Base-by-base conservation (phyloP, 2,329 filamentous ascomycete species). In the Cercospora sp. region DNA sequence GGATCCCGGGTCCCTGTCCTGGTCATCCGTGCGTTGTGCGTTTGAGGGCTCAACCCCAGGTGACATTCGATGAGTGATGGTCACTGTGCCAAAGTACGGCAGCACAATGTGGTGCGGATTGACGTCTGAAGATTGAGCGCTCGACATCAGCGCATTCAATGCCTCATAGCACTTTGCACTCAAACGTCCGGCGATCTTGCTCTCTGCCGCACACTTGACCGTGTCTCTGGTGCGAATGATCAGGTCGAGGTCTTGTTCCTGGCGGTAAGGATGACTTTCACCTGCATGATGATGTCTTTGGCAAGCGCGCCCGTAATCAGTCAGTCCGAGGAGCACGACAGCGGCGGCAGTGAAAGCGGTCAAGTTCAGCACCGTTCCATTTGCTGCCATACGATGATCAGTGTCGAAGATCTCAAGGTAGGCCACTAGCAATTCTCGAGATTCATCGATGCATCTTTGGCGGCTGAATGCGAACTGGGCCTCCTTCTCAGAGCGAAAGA, bases 301-400 rank as follows among this genome's bases (percentile, higher is more conserved):
- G 4, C 5, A 1, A 13, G 3, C 5, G 5, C 1, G 45, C 82
- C 58, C 76, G 55, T 79, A 80, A 62, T 79, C 80, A 69, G 81
- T 75, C 6, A 82, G 75, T 2, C 81, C 80, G n/a, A 84, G 76
- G 9, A 81, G 74, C 34, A 84, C 74, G 24, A 84, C 75, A 1
- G 82, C 77, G 3, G 81, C 80, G 5, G 80, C 78, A 1, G 81
- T 83, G 73, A 84, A 84, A 43, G 79, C 82, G 45, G 82, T 78
- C 67, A 84, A 83, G 70, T 84, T 82, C 18, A 81, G 75, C 8
- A 81, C 80, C 66, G 82, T 82, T 76, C 82, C 83, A 66, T 84
- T 81, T 8, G 37, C 37, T 5, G 63, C 59, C 26, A 61, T 61
- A 7, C 32, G 30, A 49, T 37, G 57, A 43, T 70, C 66, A 13